phyloP scores from a whole-genome alignment of 2,329 filamentous ascomycete species.

The Nakataea oryzae region DNA sequence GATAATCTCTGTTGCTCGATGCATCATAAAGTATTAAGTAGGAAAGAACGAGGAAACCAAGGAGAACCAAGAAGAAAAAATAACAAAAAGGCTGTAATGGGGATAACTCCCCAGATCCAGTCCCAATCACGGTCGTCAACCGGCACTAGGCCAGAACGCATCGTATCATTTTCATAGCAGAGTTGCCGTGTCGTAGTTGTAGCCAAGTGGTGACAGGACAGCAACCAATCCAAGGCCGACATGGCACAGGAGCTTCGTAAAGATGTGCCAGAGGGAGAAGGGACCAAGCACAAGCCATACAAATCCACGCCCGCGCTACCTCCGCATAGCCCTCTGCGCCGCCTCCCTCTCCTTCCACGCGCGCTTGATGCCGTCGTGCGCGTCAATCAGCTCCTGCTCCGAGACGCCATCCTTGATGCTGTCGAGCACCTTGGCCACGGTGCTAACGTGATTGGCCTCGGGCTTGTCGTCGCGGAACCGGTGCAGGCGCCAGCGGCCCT shows the following conservation, averaged over 20 bases:
- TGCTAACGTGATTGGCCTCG: conserved; percentile 80
- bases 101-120: no score
- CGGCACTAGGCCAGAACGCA: no score
- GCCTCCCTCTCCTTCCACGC: conserved; percentile 62
- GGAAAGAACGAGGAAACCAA: no score
- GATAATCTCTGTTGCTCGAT: background rate
- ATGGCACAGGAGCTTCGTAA: no score
- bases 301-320: background rate
- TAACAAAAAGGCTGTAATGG: background rate
- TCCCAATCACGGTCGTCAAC: no score
- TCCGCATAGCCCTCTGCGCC: conserved; percentile 12
- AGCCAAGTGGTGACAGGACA: no score
- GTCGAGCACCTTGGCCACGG: conserved; percentile 76
- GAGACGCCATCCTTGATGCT: conserved; percentile 82
- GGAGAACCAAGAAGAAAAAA: background rate
- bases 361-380: conserved; percentile 61
- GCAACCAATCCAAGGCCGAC: no score
- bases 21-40: no score
- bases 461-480: conserved; percentile 88
- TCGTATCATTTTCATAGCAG: no score
- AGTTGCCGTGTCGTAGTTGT: no score
- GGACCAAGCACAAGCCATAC: background rate
- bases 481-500: conserved; percentile 73
- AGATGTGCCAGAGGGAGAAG: background rate
- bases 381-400: conserved; percentile 65